Evolutionary conservation across 2,329 filamentous ascomycete genomes (phyloP), one percentile per base, ranked within the genome.

Genomic region (Daldinia sp.): DNA sequence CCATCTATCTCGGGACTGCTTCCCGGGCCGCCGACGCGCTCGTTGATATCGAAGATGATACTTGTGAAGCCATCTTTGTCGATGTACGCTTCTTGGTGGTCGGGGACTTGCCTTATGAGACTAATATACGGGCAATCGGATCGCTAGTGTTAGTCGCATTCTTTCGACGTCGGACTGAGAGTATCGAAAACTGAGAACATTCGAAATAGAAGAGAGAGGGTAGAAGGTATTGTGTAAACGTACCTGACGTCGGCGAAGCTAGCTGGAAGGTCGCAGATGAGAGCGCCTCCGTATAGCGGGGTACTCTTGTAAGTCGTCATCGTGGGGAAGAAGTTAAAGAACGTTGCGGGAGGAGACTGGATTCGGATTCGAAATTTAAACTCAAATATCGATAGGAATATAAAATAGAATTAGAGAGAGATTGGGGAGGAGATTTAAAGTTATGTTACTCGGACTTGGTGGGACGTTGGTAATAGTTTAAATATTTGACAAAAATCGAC

Each of bases 71-170:
- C 93, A 66, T 90, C 85, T 67, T 86, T 84, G 75, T 96, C 93
- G 73, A 97, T 89, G 80, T 89, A 97, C 70, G 97, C 90, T 82
- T 97, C 94, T 80, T 98, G 94, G 77, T 96, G 91, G 75, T 94
- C 90, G 51, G 91, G 91, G 4, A 94, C 87, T 78, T 93, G 85
- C 67, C 91, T 88, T 70, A 93, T 84, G 56, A 85, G 84, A 79
- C 90, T 53, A 25, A 37, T 39, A 34, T 52, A 41, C 11, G 17
- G 25, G 15, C 9, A 17, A 35, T n/a, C 23, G 13, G 29, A 34
- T 41, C 7, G 49, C 30, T 8, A 17, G 53, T 13, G 47, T 59
- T 48, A 61, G 67, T 56, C 45, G 4, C 29, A 27, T 15, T 49
- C n/a, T n/a, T 11, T 43, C 3, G 4, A 11, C 17, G 17, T 17